Percentiles rank a stretch among this genome's conserved stretches.
phyloP scores from a whole-genome alignment of 352 stramenopile genomes.

The Blastocystis sp. region DNA sequence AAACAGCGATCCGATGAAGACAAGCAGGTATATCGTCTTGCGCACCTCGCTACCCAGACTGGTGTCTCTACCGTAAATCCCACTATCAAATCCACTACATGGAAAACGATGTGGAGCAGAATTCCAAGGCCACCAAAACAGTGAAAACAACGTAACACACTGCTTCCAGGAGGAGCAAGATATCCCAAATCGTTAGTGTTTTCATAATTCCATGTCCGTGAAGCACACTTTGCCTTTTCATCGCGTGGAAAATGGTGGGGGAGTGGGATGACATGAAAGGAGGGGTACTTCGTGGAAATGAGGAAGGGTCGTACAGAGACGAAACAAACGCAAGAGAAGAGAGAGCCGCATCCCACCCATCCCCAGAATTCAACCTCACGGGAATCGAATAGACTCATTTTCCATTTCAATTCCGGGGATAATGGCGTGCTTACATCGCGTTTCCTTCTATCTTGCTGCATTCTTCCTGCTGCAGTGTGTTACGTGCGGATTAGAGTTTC shows the following conservation, averaged over 20 bases:
- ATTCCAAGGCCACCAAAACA: constrained; percentile 31
- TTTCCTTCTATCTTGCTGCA: constrained; percentile 1
- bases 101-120: constrained; percentile 26
- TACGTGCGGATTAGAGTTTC: constrained; percentile 12
- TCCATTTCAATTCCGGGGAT: neutral
- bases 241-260: neutral
- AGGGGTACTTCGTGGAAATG: neutral
- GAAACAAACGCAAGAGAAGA: neutral
- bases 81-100: neutral
- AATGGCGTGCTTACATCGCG: neutral
- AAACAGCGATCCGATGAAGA: constrained; percentile 34
- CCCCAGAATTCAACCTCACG: neutral
- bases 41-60: constrained; percentile 44
- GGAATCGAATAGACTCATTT: constrained; percentile 43
- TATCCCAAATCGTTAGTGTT: constrained; percentile 31
- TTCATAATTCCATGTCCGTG: constrained; percentile 10
- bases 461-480: constrained; percentile 14
- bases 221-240: too few species aligned
- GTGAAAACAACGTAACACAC: constrained; percentile 31
- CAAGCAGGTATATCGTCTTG: constrained; percentile 51
- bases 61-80: neutral
- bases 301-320: neutral
- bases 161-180: constrained; percentile 6
- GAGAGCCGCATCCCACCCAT: too few species aligned
- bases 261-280: neutral